A percentile compares a stretch with the other conserved stretches of the same genome.
These are phyloP conservation scores for Erodium moschatum DNA, from an alignment of 441 rosid species.

Conservation along the genomic window DNA sequence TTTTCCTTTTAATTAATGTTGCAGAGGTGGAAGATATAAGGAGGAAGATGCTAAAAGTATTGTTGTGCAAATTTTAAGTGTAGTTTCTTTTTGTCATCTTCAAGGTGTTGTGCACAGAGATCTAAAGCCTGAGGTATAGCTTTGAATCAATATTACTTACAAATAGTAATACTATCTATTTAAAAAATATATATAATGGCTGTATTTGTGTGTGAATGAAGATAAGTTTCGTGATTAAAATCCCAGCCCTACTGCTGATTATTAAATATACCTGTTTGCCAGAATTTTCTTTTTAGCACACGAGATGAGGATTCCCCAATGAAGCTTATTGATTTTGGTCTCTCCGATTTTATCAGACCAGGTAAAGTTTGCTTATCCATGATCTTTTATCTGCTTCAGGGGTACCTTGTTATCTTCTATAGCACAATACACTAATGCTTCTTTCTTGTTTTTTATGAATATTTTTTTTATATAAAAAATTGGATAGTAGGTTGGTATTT, in stretches of 20 bases:
- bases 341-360: conserved; percentile 48
- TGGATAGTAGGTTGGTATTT: background rate
- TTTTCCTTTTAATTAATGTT: conserved; percentile 13
- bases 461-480: no score
- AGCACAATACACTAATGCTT: no score
- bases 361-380: conserved; percentile 30
- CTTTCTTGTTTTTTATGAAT: no score
- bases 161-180: background rate
- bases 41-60: conserved; percentile 57
- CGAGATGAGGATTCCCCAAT: conserved; percentile 46
- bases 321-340: conserved; percentile 64
- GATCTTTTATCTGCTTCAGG: conserved; percentile 6
- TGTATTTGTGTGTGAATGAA: background rate
- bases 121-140: conserved; percentile 57
- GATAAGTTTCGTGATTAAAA: background rate
- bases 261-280: conserved; percentile 16
- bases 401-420: background rate
- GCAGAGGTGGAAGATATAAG: conserved; percentile 61
- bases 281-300: conserved; percentile 58
- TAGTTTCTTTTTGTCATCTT: conserved; percentile 54
- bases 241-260: background rate
- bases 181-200: background rate
- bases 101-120: conserved; percentile 77
- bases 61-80: conserved; percentile 47
- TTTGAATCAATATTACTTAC: conserved; percentile 10